Base-by-base conservation (phyloP, 1,139 yeast genomes). In the Yamadazyma oceani region DNA sequence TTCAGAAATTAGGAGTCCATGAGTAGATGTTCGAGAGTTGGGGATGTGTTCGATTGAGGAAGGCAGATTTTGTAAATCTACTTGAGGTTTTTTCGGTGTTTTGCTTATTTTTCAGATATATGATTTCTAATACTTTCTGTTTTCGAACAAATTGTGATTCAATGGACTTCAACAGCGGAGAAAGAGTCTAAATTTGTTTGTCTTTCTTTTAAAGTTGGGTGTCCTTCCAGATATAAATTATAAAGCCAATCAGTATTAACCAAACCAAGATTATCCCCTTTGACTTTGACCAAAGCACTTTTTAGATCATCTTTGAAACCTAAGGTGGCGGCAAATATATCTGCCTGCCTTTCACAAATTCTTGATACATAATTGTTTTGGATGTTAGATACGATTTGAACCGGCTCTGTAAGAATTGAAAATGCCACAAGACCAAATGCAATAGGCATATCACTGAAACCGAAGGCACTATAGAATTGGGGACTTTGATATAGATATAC, bases 401-500 rank as follows among this genome's bases (percentile, higher is more conserved):
- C 26, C 26, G 33, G 35, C 35, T 32, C 35, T 32, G 35, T 25
- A 24, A 32, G 29, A 32, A 32, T 32, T 24, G 35, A 24, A 32
- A 32, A 32, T 25, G 29, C 29, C 29, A 32, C 35, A 32, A 32
- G 35, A 24, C 35, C 35, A 32, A 32, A 32, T 32, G 35, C 35
- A 32, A 32, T 32, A 24, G 35, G 35, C 29, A 25, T 32, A 32
- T 32, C 35, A 31, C 27, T 31, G 24, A 32, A 32, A 24, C 35
- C 35, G 29, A 32, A 32, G 29, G 35, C 35, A 25, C 29, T 32
- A 32, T 32, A 32, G 35, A 32, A 32, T 32, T 32, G 35, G 29
- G 29, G 29, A 32, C 29, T 32, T 32, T 32, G 35, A 32, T 32
- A 32, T 32, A 32, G 29, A 32, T 32, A 32, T 24, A 32, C 35